Evolutionary conservation across 1,284 basidiomycete genomes (phyloP), one percentile per base, ranked within the genome.

Genomic region (Ustilago trichophora): DNA sequence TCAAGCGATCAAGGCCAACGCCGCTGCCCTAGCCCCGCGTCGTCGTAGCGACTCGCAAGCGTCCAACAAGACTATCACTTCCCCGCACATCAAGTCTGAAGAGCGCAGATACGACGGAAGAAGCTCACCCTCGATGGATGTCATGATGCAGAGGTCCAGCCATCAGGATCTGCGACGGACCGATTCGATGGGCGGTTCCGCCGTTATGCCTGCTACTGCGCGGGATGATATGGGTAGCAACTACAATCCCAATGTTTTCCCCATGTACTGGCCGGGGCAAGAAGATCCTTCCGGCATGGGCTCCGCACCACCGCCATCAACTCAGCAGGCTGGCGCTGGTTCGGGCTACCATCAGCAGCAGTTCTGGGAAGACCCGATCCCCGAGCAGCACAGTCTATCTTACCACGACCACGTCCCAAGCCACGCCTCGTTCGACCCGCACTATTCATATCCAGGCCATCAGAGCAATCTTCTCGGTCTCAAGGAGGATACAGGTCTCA

Each of bases 1-100:
- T n/a, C 58, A 62, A 52, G 65, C 65, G 6, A 53, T 22, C 38
- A 56, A 50, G 22, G 65, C 58, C 25, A 68, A 57, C 49, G 42
- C 41, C 13, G 50, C 50, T 4, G 38, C 43, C 9, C 35, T 62
- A 11, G 44, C 65, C 4, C 37, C 65, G 4, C 58, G 58, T 24
- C 44, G 52, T 27, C 57, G 58, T 15, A 62, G 49, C 50, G 57
- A 56, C 31, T 57, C 58, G 19, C 57, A 54, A 32, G 35, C 58
- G 4, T 50, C 54, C 13, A 54, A 35, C 47, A 51, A 46, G 34
- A 58, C 65, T 21, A 37, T 58, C 53, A 62, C 57, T 1, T 53
- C 65, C 11, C 57, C 58, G 6, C 33, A 38, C 36, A 8, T 62
- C 54, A 57, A 48, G 26, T 18, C 25, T 15, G 56, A 59, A 31